Evolutionary conservation across 805 yeast genomes (phyloP).

Genomic region (Sugiyamaella marilandica): DNA sequence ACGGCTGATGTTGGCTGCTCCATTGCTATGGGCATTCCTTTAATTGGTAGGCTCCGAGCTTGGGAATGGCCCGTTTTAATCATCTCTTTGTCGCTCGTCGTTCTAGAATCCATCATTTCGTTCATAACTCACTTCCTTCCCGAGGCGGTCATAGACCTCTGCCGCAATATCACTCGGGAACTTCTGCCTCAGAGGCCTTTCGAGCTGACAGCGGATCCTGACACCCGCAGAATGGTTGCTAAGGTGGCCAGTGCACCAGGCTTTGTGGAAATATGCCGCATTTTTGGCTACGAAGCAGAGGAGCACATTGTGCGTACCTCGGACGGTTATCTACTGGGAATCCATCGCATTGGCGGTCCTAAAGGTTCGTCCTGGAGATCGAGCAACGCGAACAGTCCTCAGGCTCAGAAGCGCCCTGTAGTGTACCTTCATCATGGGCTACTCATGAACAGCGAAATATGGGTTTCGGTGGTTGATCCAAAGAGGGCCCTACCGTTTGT

Average conservation of each 20-base stretch:
- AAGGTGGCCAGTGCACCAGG: conserved; percentile 26
- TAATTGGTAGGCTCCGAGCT: conserved; percentile 29
- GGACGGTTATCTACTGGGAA: conserved; percentile 70
- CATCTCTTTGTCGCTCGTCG: conserved; percentile 30
- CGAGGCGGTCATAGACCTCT: conserved; percentile 23
- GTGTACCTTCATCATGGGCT: conserved; percentile 90
- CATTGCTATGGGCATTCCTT: conserved; percentile 26
- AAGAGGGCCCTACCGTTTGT: conserved; percentile 64
- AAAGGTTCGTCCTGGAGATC: conserved; percentile 18
- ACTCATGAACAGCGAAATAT: conserved; percentile 80
- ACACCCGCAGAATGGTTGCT: conserved; percentile 8
- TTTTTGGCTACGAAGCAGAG: conserved; percentile 68
- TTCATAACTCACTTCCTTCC: conserved; percentile 30
- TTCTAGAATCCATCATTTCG: conserved; percentile 28
- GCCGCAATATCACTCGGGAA: conserved; percentile 18
- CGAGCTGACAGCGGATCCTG: conserved; percentile 10
- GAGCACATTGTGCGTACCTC: conserved; percentile 71
- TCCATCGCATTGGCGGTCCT: conserved; percentile 55
- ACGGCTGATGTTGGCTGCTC: too few relatives aligned
- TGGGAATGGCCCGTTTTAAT: conserved; percentile 34
- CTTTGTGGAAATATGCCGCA: conserved; percentile 59
- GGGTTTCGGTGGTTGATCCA: conserved; percentile 53
- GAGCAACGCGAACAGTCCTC: neutral
- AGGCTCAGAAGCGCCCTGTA: conserved; percentile 33
- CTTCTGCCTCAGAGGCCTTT: conserved; percentile 4